Evolutionary conservation across 768 basidiomycete genomes (phyloP).

Genomic region (Tulasnella sp.): DNA sequence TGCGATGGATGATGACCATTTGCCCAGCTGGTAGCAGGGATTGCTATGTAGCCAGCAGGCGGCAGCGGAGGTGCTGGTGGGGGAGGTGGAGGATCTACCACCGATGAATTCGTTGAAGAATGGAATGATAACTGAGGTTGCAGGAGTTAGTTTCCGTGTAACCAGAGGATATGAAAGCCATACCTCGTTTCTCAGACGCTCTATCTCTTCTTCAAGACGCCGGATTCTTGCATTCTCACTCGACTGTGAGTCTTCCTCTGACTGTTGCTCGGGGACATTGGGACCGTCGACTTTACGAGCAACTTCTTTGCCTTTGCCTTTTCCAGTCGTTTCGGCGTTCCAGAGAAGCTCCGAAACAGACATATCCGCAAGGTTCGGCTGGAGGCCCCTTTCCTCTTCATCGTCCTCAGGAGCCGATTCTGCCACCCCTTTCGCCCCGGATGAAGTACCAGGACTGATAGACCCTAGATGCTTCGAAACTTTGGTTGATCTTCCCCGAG

Average conservation of each 20-base stretch:
- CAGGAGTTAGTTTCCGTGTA: neutral
- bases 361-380: neutral
- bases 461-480: neutral
- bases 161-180: neutral
- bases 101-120: neutral
- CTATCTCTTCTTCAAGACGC: conserved; percentile 4
- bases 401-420: too few species aligned
- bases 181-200: conserved; percentile 9
- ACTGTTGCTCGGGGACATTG: neutral
- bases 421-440: neutral
- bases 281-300: neutral
- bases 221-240: neutral
- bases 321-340: neutral
- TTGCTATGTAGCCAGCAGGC: conserved; percentile 5
- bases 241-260: neutral
- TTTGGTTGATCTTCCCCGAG: neutral
- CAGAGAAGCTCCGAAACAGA: neutral
- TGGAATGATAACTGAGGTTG: neutral
- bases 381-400: neutral
- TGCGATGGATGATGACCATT: conserved; percentile 5
- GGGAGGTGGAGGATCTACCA: neutral
- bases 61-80: conserved; percentile 7
- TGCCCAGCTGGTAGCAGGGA: conserved; percentile 1
- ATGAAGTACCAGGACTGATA: neutral
- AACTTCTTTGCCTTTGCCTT: conserved; percentile 4